phyloP scores from a whole-genome alignment of 805 yeast genomes.

The Sugiyamaella americana region DNA sequence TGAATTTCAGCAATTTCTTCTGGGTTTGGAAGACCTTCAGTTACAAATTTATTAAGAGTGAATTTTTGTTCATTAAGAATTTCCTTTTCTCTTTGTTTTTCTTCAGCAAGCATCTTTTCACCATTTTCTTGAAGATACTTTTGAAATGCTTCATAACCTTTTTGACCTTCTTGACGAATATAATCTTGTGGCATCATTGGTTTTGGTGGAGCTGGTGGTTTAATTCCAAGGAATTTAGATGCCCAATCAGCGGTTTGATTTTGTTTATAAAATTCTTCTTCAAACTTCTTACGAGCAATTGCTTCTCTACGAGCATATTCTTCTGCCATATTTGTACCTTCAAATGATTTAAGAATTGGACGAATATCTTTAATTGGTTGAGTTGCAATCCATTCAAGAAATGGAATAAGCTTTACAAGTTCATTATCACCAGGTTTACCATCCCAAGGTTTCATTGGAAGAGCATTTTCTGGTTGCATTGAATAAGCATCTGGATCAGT shows the following conservation, averaged over 20 bases:
- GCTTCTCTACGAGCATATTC: slow-evolving; percentile 79
- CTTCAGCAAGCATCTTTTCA: slow-evolving; percentile 44
- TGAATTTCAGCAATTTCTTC: slow-evolving; percentile 30
- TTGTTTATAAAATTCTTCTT: slow-evolving; percentile 39
- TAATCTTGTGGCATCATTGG: slow-evolving; percentile 81
- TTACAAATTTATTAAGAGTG: slow-evolving; percentile 77
- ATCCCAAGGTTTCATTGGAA: slow-evolving; percentile 77
- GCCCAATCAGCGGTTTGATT: slow-evolving; percentile 42
- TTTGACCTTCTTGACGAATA: slow-evolving; percentile 88
- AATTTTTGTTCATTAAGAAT: slow-evolving; percentile 75
- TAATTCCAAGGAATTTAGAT: slow-evolving; percentile 59
- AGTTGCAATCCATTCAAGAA: slow-evolving; percentile 90
- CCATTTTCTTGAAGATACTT: slow-evolving; percentile 80
- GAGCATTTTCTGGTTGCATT: slow-evolving; percentile 92
- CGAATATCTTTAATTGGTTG: slow-evolving; percentile 83
- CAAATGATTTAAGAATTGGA: slow-evolving; percentile 71
- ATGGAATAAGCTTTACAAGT: slow-evolving; percentile 76
- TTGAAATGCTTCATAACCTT: slow-evolving; percentile 77
- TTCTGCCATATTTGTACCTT: slow-evolving; percentile 60
- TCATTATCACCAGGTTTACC: slow-evolving; percentile 75
- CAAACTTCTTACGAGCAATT: slow-evolving; percentile 59
- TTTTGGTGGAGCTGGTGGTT: slow-evolving; percentile 42
- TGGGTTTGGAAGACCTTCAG: slow-evolving; percentile 48
- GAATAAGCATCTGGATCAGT: slow-evolving; percentile 64
- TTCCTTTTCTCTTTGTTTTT: slow-evolving; percentile 50